Percentiles rank a stretch among this genome's conserved stretches.
Evolutionary conservation across 371 early-diverging fungal species (phyloP).

Genomic region (Apophysomyces elegans): DNA sequence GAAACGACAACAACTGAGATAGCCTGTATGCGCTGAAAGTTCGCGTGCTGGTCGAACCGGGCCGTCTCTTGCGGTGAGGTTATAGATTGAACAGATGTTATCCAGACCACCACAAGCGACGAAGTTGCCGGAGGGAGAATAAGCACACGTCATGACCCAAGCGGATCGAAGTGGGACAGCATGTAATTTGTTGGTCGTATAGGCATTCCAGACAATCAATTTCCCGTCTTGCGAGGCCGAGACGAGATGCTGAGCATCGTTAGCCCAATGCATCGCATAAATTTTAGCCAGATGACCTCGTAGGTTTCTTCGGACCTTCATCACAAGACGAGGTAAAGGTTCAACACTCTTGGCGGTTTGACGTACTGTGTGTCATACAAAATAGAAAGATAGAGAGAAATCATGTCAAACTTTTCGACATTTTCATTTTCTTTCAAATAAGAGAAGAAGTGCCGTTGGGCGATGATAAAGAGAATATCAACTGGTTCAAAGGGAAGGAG

Average conservation of each 20-base stretch:
- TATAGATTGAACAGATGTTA: constrained; percentile 96
- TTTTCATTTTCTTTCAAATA: too few relatives aligned
- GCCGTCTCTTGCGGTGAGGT: constrained; percentile 90
- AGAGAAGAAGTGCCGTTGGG: too few relatives aligned
- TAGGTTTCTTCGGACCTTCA: constrained; percentile 93
- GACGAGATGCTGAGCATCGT: constrained; percentile 91
- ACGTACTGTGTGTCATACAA: constrained; percentile 19
- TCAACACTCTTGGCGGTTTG: constrained; percentile 68
- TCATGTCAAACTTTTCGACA: too few relatives aligned
- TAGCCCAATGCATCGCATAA: constrained; percentile 99
- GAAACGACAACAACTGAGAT: constrained; percentile 96
- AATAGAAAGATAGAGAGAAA: not conserved
- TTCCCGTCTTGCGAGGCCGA: constrained; percentile 99
- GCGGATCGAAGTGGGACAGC: constrained; percentile 97
- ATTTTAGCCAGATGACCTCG: constrained; percentile 98
- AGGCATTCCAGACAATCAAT: constrained; percentile 98
- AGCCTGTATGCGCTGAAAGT: constrained; percentile 95
- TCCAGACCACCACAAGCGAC: constrained; percentile 98
- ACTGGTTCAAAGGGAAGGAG: too few relatives aligned
- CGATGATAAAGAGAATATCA: too few relatives aligned
- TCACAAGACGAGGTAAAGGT: constrained; percentile 87
- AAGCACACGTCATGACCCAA: constrained; percentile 99
- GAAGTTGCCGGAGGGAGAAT: constrained; percentile 94
- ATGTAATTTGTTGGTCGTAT: constrained; percentile 95
- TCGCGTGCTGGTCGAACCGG: constrained; percentile 93